Evolutionary conservation across 1,139 yeast genomes (phyloP), one percentile per base, ranked within the genome.

Genomic region (Debaryomyces subglobosus): DNA sequence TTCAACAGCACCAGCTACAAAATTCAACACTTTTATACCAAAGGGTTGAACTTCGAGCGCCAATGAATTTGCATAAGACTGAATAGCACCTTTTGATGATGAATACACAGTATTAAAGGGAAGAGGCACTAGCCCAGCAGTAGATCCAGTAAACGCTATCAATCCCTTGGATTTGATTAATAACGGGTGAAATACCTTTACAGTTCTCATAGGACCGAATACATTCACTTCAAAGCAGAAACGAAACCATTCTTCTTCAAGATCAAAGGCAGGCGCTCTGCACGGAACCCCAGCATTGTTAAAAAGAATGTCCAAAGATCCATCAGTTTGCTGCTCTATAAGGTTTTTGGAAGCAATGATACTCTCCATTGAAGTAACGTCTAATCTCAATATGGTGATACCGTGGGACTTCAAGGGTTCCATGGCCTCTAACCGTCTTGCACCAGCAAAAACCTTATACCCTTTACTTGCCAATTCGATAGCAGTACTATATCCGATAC

Each of bases 341-440:
- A 59, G n/a, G 15, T 69, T 60, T 50, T 73, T 71, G 25, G 78
- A 72, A 27, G 62, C 55, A 3, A 54, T 43, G 38, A 85, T 79
- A 23, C 81, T 77, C n/a, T 73, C 78, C 2, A 62, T 49, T 20
- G 72, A 64, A 0, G 84, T 67, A 16, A 86, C 84, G 52, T 61
- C 46, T 21, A 69, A 61, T 49, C 65, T 64, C 25, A 61, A 44
- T 5, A 65, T 60, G 8, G 59, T 56, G 21, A 70, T 53, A 0
- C 72, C 73, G 38, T 56, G 63, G 40, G 64, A 60, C 38, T 67
- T 62, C 47, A 81, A 64, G 4, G 78, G 77, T 32, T 72, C 69
- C 84, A 85, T 82, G 3, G 75, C 74, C 25, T 71, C 82, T 21
- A 78, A 56, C 51, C 87, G 71, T 58, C 92, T 73, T 1, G 92